A percentile compares a stretch with the other conserved stretches of the same genome.
Evolutionary conservation across 768 basidiomycete genomes (phyloP).

Genomic region (Gymnopilus dilepis): DNA sequence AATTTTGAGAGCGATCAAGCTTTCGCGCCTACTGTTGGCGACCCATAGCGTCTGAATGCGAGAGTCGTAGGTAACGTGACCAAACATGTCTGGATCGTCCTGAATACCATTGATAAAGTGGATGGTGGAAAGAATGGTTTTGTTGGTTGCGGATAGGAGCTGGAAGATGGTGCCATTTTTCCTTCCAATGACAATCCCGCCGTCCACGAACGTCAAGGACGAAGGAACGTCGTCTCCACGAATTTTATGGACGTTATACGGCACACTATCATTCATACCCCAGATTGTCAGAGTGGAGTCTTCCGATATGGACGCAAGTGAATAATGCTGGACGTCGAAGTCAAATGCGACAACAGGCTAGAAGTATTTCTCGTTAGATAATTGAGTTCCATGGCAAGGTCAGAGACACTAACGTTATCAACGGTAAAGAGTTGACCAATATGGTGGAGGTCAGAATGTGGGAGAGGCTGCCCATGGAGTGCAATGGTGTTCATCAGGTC

Average conservation of each 20-base stretch:
- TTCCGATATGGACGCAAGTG: slow-evolving; percentile 80
- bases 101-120: slow-evolving; percentile 73
- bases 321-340: slow-evolving; percentile 79
- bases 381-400: not conserved
- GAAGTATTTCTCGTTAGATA: slow-evolving; percentile 7
- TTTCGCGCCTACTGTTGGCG: slow-evolving; percentile 84
- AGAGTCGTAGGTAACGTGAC: slow-evolving; percentile 84
- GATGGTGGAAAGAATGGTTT: slow-evolving; percentile 75
- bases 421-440: slow-evolving; percentile 72
- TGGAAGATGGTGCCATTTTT: slow-evolving; percentile 88
- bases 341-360: slow-evolving; percentile 86
- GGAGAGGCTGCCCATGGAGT: slow-evolving; percentile 67
- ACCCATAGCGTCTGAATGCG: slow-evolving; percentile 88
- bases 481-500: slow-evolving; percentile 68
- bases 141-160: slow-evolving; percentile 75
- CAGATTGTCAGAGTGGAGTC: slow-evolving; percentile 84
- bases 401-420: slow-evolving; percentile 59
- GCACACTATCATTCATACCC: slow-evolving; percentile 78
- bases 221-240: slow-evolving; percentile 83
- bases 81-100: slow-evolving; percentile 87
- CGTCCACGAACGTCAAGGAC: slow-evolving; percentile 84
- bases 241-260: slow-evolving; percentile 78
- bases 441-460: slow-evolving; percentile 70
- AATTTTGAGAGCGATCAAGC: slow-evolving; percentile 81
- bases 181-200: slow-evolving; percentile 83